Percentiles rank a stretch among this genome's conserved stretches.
phyloP scores from a whole-genome alignment of 805 yeast species.

The Pichia rugopelliculosa region DNA sequence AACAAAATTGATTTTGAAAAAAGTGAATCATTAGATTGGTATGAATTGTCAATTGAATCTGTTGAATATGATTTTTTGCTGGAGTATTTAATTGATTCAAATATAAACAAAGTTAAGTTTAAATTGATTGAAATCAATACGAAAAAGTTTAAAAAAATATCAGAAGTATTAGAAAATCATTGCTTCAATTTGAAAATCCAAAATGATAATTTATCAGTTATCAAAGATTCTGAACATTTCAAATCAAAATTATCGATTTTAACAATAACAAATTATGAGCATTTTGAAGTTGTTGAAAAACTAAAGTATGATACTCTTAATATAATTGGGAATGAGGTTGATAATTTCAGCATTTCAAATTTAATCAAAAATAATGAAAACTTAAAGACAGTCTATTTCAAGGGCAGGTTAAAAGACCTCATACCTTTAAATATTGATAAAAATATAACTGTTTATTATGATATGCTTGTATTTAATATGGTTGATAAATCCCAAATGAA shows the following conservation, averaged over 20 bases:
- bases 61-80: conserved; percentile 9
- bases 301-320: conserved; percentile 9
- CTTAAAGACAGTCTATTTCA: conserved; percentile 9
- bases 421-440: conserved; percentile 1
- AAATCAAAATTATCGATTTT: conserved; percentile 7
- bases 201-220: conserved; percentile 10
- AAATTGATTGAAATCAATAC: conserved; percentile 12
- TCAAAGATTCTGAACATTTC: conserved; percentile 7
- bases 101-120: conserved; percentile 3
- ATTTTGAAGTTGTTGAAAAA: conserved; percentile 11
- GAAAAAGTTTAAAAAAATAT: conserved; percentile 9
- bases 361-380: conserved; percentile 1
- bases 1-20: neutral
- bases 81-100: conserved; percentile 6
- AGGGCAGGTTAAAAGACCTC: conserved; percentile 7
- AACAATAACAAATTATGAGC: conserved; percentile 11
- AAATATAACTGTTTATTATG: conserved; percentile 2
- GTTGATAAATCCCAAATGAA: conserved; percentile 1
- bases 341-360: conserved; percentile 1
- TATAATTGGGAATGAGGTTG: conserved; percentile 12
- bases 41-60: conserved; percentile 9
- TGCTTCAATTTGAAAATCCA: conserved; percentile 5
- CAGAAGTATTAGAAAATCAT: conserved; percentile 8
- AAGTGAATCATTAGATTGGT: neutral
- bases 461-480: conserved; percentile 8